These are phyloP conservation scores for Collybia sp. DNA, from an alignment of 768 basidiomycete genomes.

Conservation along the genomic window DNA sequence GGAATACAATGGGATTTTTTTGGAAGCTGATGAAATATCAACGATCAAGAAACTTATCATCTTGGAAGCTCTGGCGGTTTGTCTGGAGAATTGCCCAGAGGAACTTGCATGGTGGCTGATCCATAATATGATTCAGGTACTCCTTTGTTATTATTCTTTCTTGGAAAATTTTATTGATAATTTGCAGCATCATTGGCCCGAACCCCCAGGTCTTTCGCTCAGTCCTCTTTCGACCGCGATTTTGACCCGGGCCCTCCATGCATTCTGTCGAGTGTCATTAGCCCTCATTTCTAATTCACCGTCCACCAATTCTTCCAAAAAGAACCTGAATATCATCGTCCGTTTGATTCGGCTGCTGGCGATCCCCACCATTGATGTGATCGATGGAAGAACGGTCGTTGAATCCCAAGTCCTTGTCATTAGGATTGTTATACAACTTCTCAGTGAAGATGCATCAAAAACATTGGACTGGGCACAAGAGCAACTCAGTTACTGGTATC, in stretches of 20 bases:
- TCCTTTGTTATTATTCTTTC: slow-evolving; percentile 4
- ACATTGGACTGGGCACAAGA: slow-evolving; percentile 24
- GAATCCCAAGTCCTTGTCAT: slow-evolving; percentile 36
- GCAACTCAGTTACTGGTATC: slow-evolving; percentile 34
- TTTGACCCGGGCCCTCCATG: slow-evolving; percentile 40
- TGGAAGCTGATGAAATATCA: slow-evolving; percentile 29
- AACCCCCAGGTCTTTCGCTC: slow-evolving; percentile 21
- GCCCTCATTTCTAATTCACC: slow-evolving; percentile 8
- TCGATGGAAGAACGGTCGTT: slow-evolving; percentile 21
- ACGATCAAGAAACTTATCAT: slow-evolving; percentile 31
- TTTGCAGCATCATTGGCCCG: slow-evolving; percentile 46
- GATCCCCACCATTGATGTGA: slow-evolving; percentile 41
- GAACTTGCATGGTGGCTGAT: slow-evolving; percentile 47
- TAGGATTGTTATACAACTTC: slow-evolving; percentile 38
- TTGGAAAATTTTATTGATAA: not conserved
- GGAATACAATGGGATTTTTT: slow-evolving; percentile 39
- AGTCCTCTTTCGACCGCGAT: slow-evolving; percentile 44
- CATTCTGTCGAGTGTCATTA: slow-evolving; percentile 21
- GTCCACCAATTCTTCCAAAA: slow-evolving; percentile 12
- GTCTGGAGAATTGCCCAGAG: slow-evolving; percentile 44
- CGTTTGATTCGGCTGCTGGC: slow-evolving; percentile 38
- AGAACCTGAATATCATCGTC: slow-evolving; percentile 22
- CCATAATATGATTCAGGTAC: slow-evolving; percentile 45
- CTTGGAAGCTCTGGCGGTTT: slow-evolving; percentile 43
- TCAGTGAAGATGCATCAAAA: slow-evolving; percentile 19